phyloP scores from a whole-genome alignment of 768 basidiomycete genomes.

The Candolleomyces aberdarensis region DNA sequence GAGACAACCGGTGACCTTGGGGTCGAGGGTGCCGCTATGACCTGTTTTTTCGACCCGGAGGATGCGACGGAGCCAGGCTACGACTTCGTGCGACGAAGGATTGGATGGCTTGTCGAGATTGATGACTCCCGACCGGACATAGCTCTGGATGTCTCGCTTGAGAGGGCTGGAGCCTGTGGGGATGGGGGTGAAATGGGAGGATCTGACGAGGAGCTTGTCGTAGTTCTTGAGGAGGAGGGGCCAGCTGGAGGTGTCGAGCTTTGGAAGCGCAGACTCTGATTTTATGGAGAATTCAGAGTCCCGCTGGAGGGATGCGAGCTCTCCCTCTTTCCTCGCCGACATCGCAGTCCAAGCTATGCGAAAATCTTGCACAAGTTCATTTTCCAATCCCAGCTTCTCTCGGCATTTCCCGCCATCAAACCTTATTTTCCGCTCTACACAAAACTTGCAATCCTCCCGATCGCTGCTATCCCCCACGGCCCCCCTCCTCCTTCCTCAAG shows the following conservation, averaged over 20 bases:
- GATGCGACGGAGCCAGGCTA: conserved; percentile 98
- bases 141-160: conserved; percentile 88
- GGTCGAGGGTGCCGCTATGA: conserved; percentile 97
- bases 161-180: conserved; percentile 91
- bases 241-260: conserved; percentile 95
- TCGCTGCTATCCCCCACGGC: conserved; percentile 2
- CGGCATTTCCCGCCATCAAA: conserved; percentile 23
- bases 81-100: conserved; percentile 98
- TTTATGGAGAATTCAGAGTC: conserved; percentile 80
- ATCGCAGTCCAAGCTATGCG: background rate
- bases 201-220: conserved; percentile 92
- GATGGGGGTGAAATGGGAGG: conserved; percentile 97
- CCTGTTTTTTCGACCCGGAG: conserved; percentile 97
- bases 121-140: conserved; percentile 97
- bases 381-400: background rate
- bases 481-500: conserved; percentile 30
- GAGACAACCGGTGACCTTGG: conserved; percentile 97
- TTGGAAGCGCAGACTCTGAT: conserved; percentile 68
- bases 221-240: conserved; percentile 98
- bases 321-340: conserved; percentile 46
- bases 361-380: conserved; percentile 1
- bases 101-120: conserved; percentile 98
- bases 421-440: conserved; percentile 53
- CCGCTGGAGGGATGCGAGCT: conserved; percentile 73
- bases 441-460: conserved; percentile 25